phyloP scores from a whole-genome alignment of 2,329 filamentous ascomycete genomes.

The Byssoonygena ceratinophila region DNA sequence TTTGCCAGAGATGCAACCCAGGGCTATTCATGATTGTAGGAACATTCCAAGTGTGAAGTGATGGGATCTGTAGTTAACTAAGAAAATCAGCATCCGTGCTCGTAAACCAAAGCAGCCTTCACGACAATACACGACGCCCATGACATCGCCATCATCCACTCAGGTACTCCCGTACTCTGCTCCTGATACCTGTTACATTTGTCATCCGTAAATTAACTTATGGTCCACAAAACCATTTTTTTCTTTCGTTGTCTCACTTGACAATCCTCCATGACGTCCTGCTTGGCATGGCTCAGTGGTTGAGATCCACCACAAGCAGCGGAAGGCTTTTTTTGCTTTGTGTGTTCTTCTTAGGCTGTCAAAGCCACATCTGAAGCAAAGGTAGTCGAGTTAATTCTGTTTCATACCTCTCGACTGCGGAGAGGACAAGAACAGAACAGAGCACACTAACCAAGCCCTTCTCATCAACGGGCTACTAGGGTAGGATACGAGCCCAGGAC shows the following conservation, averaged over 20 bases:
- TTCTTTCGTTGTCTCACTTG: conserved; percentile 3
- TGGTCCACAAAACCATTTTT: not conserved
- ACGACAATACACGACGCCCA: not conserved
- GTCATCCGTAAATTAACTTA: not conserved
- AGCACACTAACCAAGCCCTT: not conserved
- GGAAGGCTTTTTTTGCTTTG: not conserved
- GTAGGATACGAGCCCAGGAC: conserved; percentile 4
- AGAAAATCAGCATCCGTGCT: not conserved
- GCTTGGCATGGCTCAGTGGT: not conserved
- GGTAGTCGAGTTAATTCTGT: not conserved
- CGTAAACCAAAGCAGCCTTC: not conserved
- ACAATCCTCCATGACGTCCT: not conserved
- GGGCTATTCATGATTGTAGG: too few relatives aligned
- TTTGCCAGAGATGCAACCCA: too few relatives aligned
- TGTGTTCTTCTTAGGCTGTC: not conserved
- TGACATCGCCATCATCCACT: not conserved
- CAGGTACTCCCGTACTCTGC: not conserved
- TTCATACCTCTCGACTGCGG: not conserved
- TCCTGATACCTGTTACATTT: not conserved
- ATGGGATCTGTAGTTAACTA: too few relatives aligned
- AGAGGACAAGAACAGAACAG: too few relatives aligned
- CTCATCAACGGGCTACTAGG: not conserved
- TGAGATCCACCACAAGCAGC: not conserved
- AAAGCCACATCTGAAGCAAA: conserved; percentile 3
- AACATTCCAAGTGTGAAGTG: too few relatives aligned